Conservation (phyloP, 352 stramenopile species). For the Phytophthora ramorum region DNA sequence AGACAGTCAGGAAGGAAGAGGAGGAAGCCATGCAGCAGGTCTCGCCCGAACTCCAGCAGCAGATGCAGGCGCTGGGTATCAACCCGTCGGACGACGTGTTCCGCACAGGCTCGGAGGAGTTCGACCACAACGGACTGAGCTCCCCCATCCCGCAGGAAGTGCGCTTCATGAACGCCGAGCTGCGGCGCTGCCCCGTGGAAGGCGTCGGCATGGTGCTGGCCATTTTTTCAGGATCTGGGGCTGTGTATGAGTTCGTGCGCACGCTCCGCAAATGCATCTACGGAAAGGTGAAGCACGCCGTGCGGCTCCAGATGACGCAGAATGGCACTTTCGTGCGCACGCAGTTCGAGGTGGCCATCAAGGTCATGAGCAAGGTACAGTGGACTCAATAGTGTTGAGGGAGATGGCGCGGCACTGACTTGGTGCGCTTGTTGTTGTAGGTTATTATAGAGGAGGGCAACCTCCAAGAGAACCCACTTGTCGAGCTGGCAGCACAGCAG, state of each 20-base stretch:
- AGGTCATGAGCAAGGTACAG: conserved; percentile 89
- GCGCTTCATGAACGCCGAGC: conserved; percentile 87
- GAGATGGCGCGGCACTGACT: background rate
- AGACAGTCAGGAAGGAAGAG: conserved; percentile 5
- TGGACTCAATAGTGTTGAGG: background rate
- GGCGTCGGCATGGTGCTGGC: conserved; percentile 78
- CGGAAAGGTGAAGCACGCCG: conserved; percentile 88
- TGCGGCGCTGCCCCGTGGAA: conserved; percentile 78
- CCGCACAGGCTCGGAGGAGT: conserved; percentile 77
- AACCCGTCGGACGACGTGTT: conserved; percentile 85
- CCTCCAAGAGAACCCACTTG: conserved; percentile 87
- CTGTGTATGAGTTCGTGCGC: conserved; percentile 88
- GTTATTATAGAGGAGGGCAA: conserved; percentile 89
- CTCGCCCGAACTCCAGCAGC: conserved; percentile 75
- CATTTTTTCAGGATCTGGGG: conserved; percentile 81
- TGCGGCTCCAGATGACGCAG: conserved; percentile 78
- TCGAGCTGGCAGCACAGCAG: conserved; percentile 88
- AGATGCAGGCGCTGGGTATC: conserved; percentile 84
- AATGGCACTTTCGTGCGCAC: conserved; percentile 84
- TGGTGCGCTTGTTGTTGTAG: conserved; percentile 30
- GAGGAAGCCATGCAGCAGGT: conserved; percentile 55
- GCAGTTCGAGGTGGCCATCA: conserved; percentile 84
- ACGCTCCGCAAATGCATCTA: conserved; percentile 91
- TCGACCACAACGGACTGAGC: conserved; percentile 79
- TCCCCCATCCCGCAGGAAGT: conserved; percentile 89